Conservation (phyloP, 345 rosid genomes). For the Camelina laxa region DNA sequence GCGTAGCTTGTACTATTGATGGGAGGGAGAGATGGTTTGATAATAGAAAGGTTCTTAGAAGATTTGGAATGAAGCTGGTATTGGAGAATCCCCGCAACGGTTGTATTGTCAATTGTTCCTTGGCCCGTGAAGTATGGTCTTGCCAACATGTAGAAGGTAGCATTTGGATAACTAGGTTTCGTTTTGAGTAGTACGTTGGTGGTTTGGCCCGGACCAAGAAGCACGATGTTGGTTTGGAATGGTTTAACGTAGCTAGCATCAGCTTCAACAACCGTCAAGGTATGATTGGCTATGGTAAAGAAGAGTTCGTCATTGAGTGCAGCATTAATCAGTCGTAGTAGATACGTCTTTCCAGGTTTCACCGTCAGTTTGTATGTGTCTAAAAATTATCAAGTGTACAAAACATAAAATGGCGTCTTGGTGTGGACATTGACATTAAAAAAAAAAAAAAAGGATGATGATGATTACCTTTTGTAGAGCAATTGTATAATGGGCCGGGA, state of each 20-base stretch:
- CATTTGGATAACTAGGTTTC: constrained; percentile 54
- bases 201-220: constrained; percentile 75
- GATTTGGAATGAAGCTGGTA: constrained; percentile 47
- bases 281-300: constrained; percentile 79
- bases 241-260: constrained; percentile 81
- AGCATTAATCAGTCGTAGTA: constrained; percentile 74
- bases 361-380: constrained; percentile 71
- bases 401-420: background rate
- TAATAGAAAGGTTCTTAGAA: constrained; percentile 24
- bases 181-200: constrained; percentile 69
- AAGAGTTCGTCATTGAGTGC: constrained; percentile 79
- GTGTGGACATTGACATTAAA: background rate
- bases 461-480: constrained; percentile 59
- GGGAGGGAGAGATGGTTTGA: constrained; percentile 62
- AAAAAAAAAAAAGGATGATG: background rate
- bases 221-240: constrained; percentile 52
- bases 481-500: constrained; percentile 82
- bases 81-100: constrained; percentile 67
- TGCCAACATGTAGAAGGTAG: constrained; percentile 69
- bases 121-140: constrained; percentile 71
- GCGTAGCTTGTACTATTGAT: constrained; percentile 59
- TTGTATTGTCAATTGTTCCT: constrained; percentile 72
- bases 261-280: constrained; percentile 70
- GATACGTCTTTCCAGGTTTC: constrained; percentile 70
- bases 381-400: constrained; percentile 13